Conservation (phyloP, 2,329 filamentous ascomycete genomes). For the Didymella pinodella region DNA sequence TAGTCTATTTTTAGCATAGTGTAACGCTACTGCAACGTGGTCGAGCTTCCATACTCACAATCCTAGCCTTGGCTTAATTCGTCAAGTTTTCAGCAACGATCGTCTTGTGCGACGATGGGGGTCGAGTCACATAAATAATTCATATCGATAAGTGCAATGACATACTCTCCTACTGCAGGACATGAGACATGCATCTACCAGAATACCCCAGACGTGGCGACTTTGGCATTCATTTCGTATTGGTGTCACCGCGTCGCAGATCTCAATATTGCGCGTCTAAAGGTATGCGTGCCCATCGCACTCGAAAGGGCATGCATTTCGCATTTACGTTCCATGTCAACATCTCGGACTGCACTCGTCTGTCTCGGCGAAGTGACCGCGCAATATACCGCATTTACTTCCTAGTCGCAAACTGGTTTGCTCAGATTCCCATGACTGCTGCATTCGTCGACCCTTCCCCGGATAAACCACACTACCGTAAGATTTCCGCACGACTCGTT, state of each 20-base stretch:
- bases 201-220: background rate
- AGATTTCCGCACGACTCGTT: background rate
- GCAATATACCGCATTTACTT: slow-evolving; percentile 3
- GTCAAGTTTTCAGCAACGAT: too few relatives aligned
- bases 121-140: too few relatives aligned
- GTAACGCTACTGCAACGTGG: too few relatives aligned
- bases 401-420: background rate
- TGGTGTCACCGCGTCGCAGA: background rate
- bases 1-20: background rate
- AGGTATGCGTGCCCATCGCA: background rate
- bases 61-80: too few relatives aligned
- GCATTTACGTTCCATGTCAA: background rate
- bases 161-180: background rate
- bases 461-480: background rate
- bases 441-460: background rate
- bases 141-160: background rate
- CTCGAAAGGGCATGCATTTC: background rate
- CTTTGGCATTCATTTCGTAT: background rate
- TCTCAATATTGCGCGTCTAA: background rate
- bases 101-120: too few relatives aligned
- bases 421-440: background rate
- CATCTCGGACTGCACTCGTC: background rate
- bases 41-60: too few relatives aligned
- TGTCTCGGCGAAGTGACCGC: background rate
- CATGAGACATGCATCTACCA: background rate